Conservation (phyloP, 192 early-diverging fungal species). For the Podochytrium sp. region DNA sequence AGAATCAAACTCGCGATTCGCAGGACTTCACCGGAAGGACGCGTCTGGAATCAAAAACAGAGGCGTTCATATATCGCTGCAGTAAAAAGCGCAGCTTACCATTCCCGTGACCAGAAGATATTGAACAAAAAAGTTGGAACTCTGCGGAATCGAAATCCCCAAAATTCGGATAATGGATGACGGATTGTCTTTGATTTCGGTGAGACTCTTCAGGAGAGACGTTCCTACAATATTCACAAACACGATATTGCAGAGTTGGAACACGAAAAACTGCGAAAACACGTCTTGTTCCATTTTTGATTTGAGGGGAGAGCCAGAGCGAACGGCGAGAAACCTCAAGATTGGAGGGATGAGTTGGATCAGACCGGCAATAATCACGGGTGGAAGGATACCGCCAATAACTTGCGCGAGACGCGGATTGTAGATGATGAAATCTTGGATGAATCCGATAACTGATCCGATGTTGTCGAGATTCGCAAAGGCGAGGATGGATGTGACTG, state of each 20-base stretch:
- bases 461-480: constrained; percentile 59
- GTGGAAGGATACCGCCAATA: constrained; percentile 79
- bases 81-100: constrained; percentile 2
- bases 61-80: neutral
- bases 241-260: constrained; percentile 78
- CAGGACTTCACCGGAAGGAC: constrained; percentile 67
- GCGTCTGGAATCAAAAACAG: constrained; percentile 32
- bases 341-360: constrained; percentile 70
- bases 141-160: constrained; percentile 68
- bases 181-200: constrained; percentile 58
- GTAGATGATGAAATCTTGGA: constrained; percentile 43
- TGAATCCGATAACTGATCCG: constrained; percentile 57
- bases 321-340: constrained; percentile 58
- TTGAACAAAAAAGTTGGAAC: constrained; percentile 82
- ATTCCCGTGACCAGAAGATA: constrained; percentile 80
- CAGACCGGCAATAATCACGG: constrained; percentile 67
- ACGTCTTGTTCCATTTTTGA: constrained; percentile 66
- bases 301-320: constrained; percentile 63
- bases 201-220: constrained; percentile 58
- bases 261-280: constrained; percentile 67
- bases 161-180: constrained; percentile 47
- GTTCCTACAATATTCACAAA: constrained; percentile 77
- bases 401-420: constrained; percentile 50
- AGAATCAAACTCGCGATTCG: constrained; percentile 70
- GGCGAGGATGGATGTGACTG: constrained; percentile 57